Conservation (phyloP, 768 basidiomycete genomes). For the Agaricus blazei region DNA sequence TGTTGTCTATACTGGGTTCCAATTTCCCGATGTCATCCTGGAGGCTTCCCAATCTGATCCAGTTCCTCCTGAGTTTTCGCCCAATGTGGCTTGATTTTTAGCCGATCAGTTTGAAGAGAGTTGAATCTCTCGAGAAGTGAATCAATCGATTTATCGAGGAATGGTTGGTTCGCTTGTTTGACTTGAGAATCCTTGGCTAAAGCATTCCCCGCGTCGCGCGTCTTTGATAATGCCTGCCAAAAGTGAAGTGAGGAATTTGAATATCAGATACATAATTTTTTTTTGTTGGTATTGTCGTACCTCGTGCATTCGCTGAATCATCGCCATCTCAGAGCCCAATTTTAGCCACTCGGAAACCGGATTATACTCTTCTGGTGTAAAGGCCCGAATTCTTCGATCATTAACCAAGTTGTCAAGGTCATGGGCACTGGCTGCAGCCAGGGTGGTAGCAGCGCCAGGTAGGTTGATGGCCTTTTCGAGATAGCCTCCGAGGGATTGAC, state of each 20-base stretch:
- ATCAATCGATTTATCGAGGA: slow-evolving; percentile 5
- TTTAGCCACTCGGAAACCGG: slow-evolving; percentile 32
- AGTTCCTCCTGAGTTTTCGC: slow-evolving; percentile 7
- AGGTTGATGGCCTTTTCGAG: slow-evolving; percentile 14
- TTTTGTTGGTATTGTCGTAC: slow-evolving; percentile 9
- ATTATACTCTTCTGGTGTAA: slow-evolving; percentile 29
- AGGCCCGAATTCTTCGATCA: slow-evolving; percentile 37
- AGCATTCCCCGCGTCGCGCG: slow-evolving; percentile 3
- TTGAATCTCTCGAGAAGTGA: slow-evolving; percentile 12
- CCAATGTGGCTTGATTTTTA: slow-evolving; percentile 11
- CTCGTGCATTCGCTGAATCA: slow-evolving; percentile 19
- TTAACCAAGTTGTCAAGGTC: slow-evolving; percentile 16
- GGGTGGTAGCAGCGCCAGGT: slow-evolving; percentile 15
- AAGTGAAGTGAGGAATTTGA: not conserved
- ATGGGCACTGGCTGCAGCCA: slow-evolving; percentile 14
- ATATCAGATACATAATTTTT: not conserved
- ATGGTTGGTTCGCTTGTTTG: not conserved
- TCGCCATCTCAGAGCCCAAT: slow-evolving; percentile 24
- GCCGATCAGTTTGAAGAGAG: slow-evolving; percentile 12
- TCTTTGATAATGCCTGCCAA: slow-evolving; percentile 12
- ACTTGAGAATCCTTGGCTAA: not conserved
- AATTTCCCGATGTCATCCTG: not conserved
- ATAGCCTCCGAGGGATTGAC: slow-evolving; percentile 13
- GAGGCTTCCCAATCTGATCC: not conserved
- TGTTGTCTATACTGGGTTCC: too few species aligned